These are phyloP conservation scores for Raffaelea arxii DNA, from an alignment of 2,329 filamentous ascomycete genomes.

Conservation along the genomic window DNA sequence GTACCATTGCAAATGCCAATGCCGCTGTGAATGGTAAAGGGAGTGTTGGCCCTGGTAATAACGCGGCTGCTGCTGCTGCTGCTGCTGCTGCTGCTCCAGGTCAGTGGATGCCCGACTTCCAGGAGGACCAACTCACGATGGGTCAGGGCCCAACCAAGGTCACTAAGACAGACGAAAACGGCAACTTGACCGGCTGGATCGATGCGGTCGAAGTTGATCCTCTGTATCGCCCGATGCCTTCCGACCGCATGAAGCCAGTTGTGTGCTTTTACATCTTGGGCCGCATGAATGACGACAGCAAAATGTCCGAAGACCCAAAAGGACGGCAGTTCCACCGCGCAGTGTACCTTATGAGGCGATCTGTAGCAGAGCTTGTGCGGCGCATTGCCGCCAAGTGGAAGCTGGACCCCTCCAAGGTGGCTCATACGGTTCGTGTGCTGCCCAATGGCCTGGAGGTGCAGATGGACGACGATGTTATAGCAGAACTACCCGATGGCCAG, in stretches of 20 bases:
- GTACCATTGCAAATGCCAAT: background rate
- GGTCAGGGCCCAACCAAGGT: conserved; percentile 39
- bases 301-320: background rate
- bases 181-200: conserved; percentile 70
- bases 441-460: conserved; percentile 70
- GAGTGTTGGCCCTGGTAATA: conserved; percentile 2
- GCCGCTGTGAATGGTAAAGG: conserved; percentile 36
- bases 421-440: conserved; percentile 62
- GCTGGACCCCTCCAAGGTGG: conserved; percentile 62
- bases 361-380: conserved; percentile 61
- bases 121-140: conserved; percentile 14
- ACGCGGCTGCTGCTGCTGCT: background rate
- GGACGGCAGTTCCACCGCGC: conserved; percentile 62
- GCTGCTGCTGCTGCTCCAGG: background rate
- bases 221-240: conserved; percentile 65
- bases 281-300: conserved; percentile 17
- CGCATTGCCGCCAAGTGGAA: conserved; percentile 71
- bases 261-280: conserved; percentile 80
- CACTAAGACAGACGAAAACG: conserved; percentile 47
- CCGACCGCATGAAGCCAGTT: conserved; percentile 61
- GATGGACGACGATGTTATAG: conserved; percentile 83
- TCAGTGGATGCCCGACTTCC: conserved; percentile 10
- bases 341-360: conserved; percentile 73
- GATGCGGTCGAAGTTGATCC: conserved; percentile 87
- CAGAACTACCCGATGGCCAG: conserved; percentile 77